Evolutionary conservation across 148 eudicot species (phyloP).

Genomic region (Pharnaceum exiguum): DNA sequence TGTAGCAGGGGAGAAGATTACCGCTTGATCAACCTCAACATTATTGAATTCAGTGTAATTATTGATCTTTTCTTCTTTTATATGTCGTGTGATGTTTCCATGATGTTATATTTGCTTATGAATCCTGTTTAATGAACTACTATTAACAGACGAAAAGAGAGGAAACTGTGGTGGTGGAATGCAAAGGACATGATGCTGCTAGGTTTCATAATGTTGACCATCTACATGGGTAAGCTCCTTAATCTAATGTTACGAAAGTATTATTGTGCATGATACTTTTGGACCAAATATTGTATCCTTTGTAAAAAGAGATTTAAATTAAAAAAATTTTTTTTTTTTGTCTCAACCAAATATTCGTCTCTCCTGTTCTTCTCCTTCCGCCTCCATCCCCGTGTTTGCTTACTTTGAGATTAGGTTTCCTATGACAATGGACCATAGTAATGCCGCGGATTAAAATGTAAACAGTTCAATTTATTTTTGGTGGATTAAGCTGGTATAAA

Average conservation of each 20-base stretch:
- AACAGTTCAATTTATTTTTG: conserved; percentile 10
- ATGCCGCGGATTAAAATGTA: too few species aligned
- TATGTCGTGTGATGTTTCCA: neutral
- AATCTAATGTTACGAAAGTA: too few species aligned
- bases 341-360: too few species aligned
- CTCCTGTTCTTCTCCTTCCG: too few species aligned
- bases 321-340: too few species aligned
- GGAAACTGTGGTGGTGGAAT: conserved; percentile 71
- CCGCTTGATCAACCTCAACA: conserved; percentile 87
- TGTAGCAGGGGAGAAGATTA: conserved; percentile 99
- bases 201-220: conserved; percentile 67
- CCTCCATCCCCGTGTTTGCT: too few species aligned
- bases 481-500: neutral
- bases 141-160: conserved; percentile 55
- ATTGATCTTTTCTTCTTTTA: conserved; percentile 1
- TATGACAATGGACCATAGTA: too few species aligned
- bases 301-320: too few species aligned
- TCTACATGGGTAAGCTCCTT: conserved; percentile 77
- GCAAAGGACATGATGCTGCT: conserved; percentile 99
- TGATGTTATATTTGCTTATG: neutral
- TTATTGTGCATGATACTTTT: too few species aligned
- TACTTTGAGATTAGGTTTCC: too few species aligned
- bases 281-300: too few species aligned
- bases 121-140: neutral
- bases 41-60: conserved; percentile 63